Evolutionary conservation across 2,329 filamentous ascomycete species (phyloP), one percentile per base, ranked within the genome.

Genomic region (Colletotrichum karsti): DNA sequence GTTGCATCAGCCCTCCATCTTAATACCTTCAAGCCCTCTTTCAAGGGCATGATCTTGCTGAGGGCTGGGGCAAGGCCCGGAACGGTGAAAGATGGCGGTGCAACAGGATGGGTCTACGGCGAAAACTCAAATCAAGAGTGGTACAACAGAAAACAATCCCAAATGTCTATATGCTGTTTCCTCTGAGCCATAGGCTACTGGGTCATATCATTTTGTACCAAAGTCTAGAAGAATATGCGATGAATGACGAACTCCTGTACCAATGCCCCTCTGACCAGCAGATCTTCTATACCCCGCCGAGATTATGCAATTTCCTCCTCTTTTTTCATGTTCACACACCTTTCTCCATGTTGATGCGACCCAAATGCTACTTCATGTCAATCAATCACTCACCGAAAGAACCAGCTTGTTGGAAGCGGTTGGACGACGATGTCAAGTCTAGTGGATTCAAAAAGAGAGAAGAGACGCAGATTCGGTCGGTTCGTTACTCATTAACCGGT

Each of bases 401-500:
- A 50, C 24, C 46, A 28, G 46, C 15, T 50, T 5, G 46, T 2
- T 50, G 46, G 48, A 35, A 53, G 26, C 48, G 28, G 48, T n/a
- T 53, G 26, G 28, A 13, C 8, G n/a, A 35, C n/a, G 48, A 22
- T 26, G 48, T 30, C 53, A 41, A 12, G 24, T 20, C 35, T 53
- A 28, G 22, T n/a, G 22, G 22, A 30, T n/a, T n/a, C 9, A 26
- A 13, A 22, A 55, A 33, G 24, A 12, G 15, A 28, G 6, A 33
- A 13, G 18, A 59, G 12, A 20, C 7, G n/a, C n/a, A n/a, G 15
- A 48, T 13, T 51, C 10, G 28, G 37, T 33, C 30, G 60, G 20
- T 46, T 64, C 64, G 53, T 58, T 39, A n/a, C 12, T 54, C 37
- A 67, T 59, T 58, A 67, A n/a, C 26, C 9, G 44, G 28, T 59